These are phyloP conservation scores for Exophiala sp. DNA, from an alignment of 2,329 filamentous ascomycete species.

Conservation along the genomic window DNA sequence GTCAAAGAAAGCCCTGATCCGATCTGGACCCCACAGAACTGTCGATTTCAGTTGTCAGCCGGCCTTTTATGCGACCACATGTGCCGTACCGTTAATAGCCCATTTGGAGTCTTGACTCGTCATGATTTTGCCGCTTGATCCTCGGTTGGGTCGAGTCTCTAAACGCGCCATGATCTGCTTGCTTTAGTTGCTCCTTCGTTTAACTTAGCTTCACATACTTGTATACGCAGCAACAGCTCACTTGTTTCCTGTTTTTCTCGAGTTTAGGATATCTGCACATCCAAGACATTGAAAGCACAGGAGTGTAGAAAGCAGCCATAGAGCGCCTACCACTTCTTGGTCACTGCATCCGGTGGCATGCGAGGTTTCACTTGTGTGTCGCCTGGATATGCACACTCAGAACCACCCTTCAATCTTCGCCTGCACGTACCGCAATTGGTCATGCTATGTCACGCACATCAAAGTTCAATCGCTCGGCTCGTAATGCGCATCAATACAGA, in stretches of 20 bases:
- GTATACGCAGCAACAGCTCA: too few relatives aligned
- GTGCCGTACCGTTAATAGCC: neutral
- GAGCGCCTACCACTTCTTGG: too few relatives aligned
- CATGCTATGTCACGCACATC: neutral
- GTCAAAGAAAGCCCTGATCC: neutral
- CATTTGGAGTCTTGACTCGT: neutral
- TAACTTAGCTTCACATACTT: too few relatives aligned
- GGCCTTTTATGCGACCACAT: neutral
- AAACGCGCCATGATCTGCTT: too few relatives aligned
- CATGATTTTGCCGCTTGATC: too few relatives aligned
- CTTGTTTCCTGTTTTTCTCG: too few relatives aligned
- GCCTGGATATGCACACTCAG: neutral
- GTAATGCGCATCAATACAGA: neutral
- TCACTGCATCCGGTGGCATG: neutral
- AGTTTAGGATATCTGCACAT: too few relatives aligned
- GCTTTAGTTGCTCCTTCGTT: too few relatives aligned
- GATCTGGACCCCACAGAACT: neutral
- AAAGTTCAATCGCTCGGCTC: neutral
- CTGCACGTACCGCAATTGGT: neutral
- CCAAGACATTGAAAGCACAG: too few relatives aligned
- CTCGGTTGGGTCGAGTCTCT: too few relatives aligned
- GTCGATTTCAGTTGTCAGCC: neutral
- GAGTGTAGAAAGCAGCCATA: too few relatives aligned
- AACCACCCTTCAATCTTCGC: neutral
- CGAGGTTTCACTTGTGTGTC: constrained; percentile 4